These are phyloP conservation scores for Trichosporon coremiiforme DNA, from an alignment of 1,284 basidiomycete species.

Conservation along the genomic window DNA sequence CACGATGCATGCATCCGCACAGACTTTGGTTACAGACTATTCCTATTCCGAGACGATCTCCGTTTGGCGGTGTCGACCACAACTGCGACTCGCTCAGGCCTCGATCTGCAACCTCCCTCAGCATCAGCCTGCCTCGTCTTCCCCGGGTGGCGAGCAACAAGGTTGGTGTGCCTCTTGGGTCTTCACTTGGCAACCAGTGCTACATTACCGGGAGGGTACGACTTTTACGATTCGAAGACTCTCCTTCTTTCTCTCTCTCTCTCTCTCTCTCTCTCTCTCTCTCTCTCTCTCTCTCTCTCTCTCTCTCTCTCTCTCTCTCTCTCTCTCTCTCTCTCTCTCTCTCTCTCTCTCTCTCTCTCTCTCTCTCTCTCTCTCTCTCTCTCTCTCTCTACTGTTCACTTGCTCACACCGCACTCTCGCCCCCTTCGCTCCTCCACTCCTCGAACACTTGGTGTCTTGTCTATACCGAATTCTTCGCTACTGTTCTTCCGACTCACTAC, in stretches of 20 bases:
- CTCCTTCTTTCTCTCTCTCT: not conserved
- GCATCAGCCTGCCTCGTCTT: not conserved
- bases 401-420: not conserved
- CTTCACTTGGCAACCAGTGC: conserved; percentile 9
- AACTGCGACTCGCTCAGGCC: not conserved
- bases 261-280: too few relatives aligned
- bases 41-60: too few relatives aligned
- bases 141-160: conserved; percentile 4
- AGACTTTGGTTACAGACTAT: not conserved
- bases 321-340: not conserved
- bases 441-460: not conserved
- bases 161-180: conserved; percentile 17
- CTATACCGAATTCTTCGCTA: not conserved
- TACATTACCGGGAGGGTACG: not conserved
- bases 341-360: too few relatives aligned
- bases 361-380: too few relatives aligned
- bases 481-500: not conserved
- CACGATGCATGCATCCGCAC: not conserved
- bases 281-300: too few relatives aligned
- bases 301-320: not conserved
- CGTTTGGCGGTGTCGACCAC: not conserved
- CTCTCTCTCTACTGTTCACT: not conserved
- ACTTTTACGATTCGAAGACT: not conserved
- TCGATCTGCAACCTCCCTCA: not conserved
- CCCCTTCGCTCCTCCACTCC: not conserved